A percentile compares a stretch with the other conserved stretches of the same genome.
Evolutionary conservation across 2,329 filamentous ascomycete genomes (phyloP).

Genomic region (Calonectria montana): DNA sequence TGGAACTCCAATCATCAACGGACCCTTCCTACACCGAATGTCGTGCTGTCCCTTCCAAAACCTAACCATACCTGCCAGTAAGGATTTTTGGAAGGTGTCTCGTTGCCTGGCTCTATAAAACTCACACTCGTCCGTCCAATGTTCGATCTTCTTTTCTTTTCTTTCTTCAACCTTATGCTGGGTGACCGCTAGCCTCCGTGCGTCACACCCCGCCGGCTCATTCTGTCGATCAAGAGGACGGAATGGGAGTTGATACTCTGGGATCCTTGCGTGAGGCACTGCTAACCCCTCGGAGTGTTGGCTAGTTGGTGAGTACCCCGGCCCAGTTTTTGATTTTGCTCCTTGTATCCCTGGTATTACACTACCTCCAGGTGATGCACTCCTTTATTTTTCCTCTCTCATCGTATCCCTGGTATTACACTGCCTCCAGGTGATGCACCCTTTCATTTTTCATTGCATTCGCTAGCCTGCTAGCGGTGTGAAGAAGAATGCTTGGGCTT

Average conservation of each 20-base stretch:
- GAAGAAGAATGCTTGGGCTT: conserved; percentile 5
- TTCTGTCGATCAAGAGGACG: background rate
- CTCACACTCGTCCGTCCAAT: too few relatives aligned
- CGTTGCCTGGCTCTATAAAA: background rate
- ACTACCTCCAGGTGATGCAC: background rate
- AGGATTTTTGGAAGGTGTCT: background rate
- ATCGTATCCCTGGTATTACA: background rate
- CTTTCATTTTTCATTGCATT: conserved; percentile 4
- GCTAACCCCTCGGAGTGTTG: background rate
- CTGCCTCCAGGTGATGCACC: background rate
- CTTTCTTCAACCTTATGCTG: background rate
- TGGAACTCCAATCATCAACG: too few relatives aligned
- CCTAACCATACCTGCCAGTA: background rate
- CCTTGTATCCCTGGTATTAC: background rate
- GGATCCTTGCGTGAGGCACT: background rate
- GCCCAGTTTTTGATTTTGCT: background rate
- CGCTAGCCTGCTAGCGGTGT: background rate
- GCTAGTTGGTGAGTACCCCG: background rate
- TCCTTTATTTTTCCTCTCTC: background rate
- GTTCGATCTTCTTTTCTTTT: background rate
- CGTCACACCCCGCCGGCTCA: background rate
- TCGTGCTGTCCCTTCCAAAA: background rate
- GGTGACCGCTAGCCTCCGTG: background rate
- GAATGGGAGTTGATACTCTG: background rate
- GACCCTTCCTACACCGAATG: background rate